Conservation (phyloP, 176 grass and related monocot species). For the Themeda triandra region DNA sequence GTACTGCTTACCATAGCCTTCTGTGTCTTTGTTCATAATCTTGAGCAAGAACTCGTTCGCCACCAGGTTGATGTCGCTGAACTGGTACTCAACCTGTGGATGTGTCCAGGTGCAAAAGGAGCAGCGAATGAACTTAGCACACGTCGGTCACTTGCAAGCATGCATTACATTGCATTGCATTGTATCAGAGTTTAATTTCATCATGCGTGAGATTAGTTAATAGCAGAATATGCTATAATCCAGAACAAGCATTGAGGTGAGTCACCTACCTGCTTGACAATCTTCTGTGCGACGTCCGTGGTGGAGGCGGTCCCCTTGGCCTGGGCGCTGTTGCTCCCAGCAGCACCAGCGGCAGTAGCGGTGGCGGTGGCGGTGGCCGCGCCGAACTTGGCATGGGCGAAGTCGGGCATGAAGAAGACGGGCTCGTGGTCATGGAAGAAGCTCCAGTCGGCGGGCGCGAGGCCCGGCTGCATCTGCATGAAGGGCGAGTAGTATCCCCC, state of each 20-base stretch:
- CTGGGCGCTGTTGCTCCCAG: slow-evolving; percentile 24
- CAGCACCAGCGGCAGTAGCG: background rate
- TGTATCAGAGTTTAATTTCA: background rate
- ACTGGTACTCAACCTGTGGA: slow-evolving; percentile 71
- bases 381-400: slow-evolving; percentile 47
- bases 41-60: slow-evolving; percentile 77
- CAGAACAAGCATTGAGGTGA: too few relatives aligned
- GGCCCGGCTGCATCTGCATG: slow-evolving; percentile 43
- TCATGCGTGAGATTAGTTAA: too few relatives aligned
- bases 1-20: slow-evolving; percentile 54
- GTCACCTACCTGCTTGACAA: slow-evolving; percentile 60
- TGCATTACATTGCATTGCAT: background rate
- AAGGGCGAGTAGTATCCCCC: slow-evolving; percentile 58
- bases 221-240: too few relatives aligned
- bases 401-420: slow-evolving; percentile 62
- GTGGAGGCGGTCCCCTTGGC: slow-evolving; percentile 14
- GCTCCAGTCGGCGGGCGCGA: slow-evolving; percentile 44
- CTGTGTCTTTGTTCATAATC: slow-evolving; percentile 81
- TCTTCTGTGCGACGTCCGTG: slow-evolving; percentile 56
- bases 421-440: slow-evolving; percentile 63
- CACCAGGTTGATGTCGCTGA: slow-evolving; percentile 75
- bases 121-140: too few relatives aligned
- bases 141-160: background rate
- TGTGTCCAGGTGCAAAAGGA: background rate
- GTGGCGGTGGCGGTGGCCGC: background rate